Percentiles rank a stretch among this genome's conserved stretches.
phyloP scores from a whole-genome alignment of 2,329 filamentous ascomycete species.

The Parastagonospora avenae region DNA sequence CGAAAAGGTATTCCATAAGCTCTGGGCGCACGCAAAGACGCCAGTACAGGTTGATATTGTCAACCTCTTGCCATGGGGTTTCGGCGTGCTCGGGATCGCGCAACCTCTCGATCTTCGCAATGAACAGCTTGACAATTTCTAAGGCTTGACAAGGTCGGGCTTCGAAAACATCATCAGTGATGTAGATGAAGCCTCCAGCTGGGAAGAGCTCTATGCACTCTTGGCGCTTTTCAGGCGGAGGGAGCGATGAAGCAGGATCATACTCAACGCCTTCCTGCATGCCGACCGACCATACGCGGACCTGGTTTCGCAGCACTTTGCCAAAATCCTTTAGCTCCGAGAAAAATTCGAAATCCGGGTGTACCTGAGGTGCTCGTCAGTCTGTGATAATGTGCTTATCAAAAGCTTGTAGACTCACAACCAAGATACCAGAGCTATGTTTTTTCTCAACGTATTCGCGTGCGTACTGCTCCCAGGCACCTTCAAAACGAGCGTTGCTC shows the following conservation, averaged over 20 bases:
- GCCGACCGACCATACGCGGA: slow-evolving; percentile 44
- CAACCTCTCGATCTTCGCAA: slow-evolving; percentile 32
- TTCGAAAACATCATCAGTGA: slow-evolving; percentile 52
- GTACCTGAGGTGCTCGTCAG: slow-evolving; percentile 24
- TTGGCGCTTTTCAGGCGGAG: slow-evolving; percentile 19
- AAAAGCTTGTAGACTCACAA: slow-evolving; percentile 19
- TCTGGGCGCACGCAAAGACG: slow-evolving; percentile 40
- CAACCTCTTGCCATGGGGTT: slow-evolving; percentile 19
- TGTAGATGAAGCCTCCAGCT: slow-evolving; percentile 46
- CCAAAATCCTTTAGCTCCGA: slow-evolving; percentile 41
- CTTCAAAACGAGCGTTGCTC: slow-evolving; percentile 24
- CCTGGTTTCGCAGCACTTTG: slow-evolving; percentile 30
- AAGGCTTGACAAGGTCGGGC: slow-evolving; percentile 45
- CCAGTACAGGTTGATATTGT: slow-evolving; percentile 35
- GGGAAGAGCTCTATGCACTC: slow-evolving; percentile 46
- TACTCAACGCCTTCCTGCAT: slow-evolving; percentile 23
- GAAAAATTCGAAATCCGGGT: slow-evolving; percentile 39
- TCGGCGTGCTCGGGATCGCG: slow-evolving; percentile 15
- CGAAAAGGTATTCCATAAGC: slow-evolving; percentile 32
- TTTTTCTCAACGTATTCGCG: slow-evolving; percentile 19
- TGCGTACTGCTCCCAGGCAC: slow-evolving; percentile 35
- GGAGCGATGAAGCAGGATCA: slow-evolving; percentile 16
- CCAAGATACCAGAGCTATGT: slow-evolving; percentile 32
- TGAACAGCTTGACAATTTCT: slow-evolving; percentile 44
- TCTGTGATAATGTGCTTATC: background rate